Conservation (phyloP, 148 eudicot genomes). For the Camellia lanceoleosa region DNA sequence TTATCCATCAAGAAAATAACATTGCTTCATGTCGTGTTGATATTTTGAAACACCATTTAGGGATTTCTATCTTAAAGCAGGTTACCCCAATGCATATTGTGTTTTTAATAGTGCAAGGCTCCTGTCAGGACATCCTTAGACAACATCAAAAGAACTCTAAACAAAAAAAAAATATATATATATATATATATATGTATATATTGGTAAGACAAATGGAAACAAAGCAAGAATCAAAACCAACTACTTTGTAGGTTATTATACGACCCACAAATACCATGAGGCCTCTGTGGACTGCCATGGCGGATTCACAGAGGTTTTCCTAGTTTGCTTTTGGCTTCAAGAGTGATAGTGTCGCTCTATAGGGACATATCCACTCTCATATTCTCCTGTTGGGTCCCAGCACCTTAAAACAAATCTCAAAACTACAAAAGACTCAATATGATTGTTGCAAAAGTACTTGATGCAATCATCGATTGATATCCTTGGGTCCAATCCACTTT, state of each 20-base stretch:
- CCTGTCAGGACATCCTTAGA: background rate
- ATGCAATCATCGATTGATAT: no score
- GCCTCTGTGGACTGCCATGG: background rate
- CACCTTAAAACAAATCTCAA: no score
- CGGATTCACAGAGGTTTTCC: background rate
- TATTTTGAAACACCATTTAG: background rate
- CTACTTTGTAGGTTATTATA: background rate
- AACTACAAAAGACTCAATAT: no score
- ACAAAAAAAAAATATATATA: background rate
- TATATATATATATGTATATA: background rate
- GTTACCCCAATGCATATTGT: background rate
- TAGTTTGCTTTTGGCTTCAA: no score
- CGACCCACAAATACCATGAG: background rate
- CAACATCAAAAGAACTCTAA: background rate
- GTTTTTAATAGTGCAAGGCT: background rate
- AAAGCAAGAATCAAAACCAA: background rate
- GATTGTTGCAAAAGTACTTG: no score
- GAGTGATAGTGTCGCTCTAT: no score
- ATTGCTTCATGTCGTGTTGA: background rate
- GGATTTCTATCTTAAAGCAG: background rate
- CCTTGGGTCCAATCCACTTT: background rate
- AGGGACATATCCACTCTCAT: no score
- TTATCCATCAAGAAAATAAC: background rate
- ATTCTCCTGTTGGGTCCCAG: no score
- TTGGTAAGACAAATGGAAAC: background rate